phyloP scores from a whole-genome alignment of 176 grass and related monocot species.

The Rhynchospora pubera region DNA sequence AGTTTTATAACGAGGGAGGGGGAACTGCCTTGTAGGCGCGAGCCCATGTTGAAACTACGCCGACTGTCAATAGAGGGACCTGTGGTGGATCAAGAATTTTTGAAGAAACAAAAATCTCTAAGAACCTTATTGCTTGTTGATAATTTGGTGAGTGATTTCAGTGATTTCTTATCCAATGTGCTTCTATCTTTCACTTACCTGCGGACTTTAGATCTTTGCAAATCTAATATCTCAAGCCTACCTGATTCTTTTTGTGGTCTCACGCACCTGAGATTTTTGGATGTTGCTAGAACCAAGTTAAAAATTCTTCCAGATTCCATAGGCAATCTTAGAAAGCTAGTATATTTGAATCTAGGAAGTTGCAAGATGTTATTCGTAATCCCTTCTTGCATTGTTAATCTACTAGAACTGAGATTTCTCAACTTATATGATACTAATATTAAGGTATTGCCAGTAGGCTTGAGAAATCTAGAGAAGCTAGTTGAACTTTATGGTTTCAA shows the following conservation, averaged over 20 bases:
- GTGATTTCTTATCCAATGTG: too few species aligned
- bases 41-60: neutral
- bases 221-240: neutral
- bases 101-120: neutral
- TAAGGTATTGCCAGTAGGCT: too few species aligned
- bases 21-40: neutral
- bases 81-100: neutral
- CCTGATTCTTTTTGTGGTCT: neutral
- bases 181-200: neutral
- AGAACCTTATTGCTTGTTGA: neutral
- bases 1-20: neutral
- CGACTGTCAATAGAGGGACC: neutral
- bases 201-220: neutral
- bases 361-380: neutral
- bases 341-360: neutral
- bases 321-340: neutral
- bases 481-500: too few species aligned
- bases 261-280: neutral
- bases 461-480: too few species aligned
- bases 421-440: too few species aligned
- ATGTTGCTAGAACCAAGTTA: neutral
- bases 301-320: neutral
- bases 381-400: neutral
- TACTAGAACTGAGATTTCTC: neutral
- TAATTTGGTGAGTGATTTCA: neutral